Conservation (phyloP, 179 eudicot genomes). For the Beta corolliflora region DNA sequence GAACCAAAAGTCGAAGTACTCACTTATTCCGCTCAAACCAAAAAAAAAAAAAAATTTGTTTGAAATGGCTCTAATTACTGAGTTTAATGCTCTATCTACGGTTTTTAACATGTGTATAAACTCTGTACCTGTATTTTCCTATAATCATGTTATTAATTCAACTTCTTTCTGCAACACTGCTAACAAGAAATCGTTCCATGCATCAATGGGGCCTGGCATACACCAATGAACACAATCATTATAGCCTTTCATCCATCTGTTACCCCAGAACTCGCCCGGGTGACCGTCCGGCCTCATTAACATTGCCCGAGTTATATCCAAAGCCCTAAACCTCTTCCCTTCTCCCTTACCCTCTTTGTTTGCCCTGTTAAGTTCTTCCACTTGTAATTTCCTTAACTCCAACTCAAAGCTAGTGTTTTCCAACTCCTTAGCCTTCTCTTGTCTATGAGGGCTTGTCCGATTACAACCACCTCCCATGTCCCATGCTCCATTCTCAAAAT, state of each 20-base stretch:
- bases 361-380: slow-evolving; percentile 44
- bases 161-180: slow-evolving; percentile 34
- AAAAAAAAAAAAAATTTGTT: neutral
- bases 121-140: slow-evolving; percentile 13
- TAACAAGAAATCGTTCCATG: slow-evolving; percentile 57
- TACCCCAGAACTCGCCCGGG: slow-evolving; percentile 54
- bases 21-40: neutral
- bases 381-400: slow-evolving; percentile 39
- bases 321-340: slow-evolving; percentile 31
- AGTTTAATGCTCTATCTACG: neutral
- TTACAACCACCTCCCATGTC: slow-evolving; percentile 64
- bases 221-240: slow-evolving; percentile 79
- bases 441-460: slow-evolving; percentile 45
- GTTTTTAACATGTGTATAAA: neutral
- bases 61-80: neutral
- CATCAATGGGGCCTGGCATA: slow-evolving; percentile 65
- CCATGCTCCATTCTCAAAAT: slow-evolving; percentile 71
- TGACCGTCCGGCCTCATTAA: slow-evolving; percentile 66
- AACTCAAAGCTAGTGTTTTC: slow-evolving; percentile 20
- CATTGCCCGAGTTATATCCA: slow-evolving; percentile 61
- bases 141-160: neutral
- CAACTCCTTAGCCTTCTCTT: slow-evolving; percentile 19
- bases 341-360: slow-evolving; percentile 10
- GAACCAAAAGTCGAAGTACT: neutral
- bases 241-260: slow-evolving; percentile 59